Conservation (phyloP, 139 green algal species). For the Closterium sp. region DNA sequence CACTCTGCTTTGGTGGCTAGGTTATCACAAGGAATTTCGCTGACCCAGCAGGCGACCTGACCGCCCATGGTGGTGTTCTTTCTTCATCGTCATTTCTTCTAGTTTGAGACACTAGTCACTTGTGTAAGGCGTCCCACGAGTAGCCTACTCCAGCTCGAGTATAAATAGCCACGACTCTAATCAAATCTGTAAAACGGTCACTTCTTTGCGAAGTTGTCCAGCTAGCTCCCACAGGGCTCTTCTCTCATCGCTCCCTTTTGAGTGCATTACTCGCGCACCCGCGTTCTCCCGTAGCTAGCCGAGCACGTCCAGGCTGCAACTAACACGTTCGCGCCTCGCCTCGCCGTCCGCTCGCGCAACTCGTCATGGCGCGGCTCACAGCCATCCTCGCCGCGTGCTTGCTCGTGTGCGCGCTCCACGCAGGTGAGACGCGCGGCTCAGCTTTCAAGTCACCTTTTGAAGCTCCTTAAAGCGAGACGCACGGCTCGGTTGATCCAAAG, state of each 20-base stretch:
- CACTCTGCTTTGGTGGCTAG: neutral
- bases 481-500: no score
- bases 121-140: no score
- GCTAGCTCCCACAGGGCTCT: neutral
- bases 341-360: neutral
- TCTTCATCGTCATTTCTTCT: neutral
- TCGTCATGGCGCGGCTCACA: neutral
- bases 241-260: neutral
- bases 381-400: neutral
- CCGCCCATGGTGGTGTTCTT: neutral
- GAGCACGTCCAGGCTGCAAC: neutral
- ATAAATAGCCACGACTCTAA: neutral
- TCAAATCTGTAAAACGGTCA: neutral
- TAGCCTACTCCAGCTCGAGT: neutral
- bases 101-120: no score
- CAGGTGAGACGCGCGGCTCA: no score
- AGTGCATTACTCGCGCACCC: neutral
- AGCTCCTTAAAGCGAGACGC: no score
- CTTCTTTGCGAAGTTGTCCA: neutral
- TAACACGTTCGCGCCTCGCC: neutral
- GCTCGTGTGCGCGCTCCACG: neutral
- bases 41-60: neutral
- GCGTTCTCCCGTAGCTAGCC: neutral
- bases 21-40: neutral
- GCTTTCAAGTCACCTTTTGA: no score